Percentiles rank a stretch among this genome's conserved stretches.
Conservation (phyloP, 495 filamentous ascomycete species). For the Aspergillus heteromorphus region DNA sequence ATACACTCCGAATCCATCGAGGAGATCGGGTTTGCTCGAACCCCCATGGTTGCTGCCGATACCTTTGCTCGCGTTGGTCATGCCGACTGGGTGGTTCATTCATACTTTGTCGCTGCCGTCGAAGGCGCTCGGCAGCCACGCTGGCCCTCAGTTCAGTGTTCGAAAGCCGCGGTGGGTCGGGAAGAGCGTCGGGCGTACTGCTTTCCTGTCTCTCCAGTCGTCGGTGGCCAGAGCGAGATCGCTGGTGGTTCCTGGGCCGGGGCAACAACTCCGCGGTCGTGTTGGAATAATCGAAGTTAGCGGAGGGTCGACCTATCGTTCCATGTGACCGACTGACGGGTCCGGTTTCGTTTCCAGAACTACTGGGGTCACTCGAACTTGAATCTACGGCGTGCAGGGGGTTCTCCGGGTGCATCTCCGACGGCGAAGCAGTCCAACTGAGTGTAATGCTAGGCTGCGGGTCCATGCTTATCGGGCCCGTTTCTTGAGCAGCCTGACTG, state of each 20-base stretch:
- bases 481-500: conserved; percentile 19
- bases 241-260: conserved; percentile 25
- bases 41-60: conserved; percentile 29
- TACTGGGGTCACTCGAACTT: conserved; percentile 16
- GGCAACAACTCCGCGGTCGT: conserved; percentile 14
- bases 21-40: conserved; percentile 37
- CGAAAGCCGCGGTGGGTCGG: conserved; percentile 26
- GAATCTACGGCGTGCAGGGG: conserved; percentile 14
- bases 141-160: conserved; percentile 36
- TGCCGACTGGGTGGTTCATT: conserved; percentile 35
- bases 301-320: conserved; percentile 17
- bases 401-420: conserved; percentile 27
- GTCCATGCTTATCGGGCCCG: conserved; percentile 21
- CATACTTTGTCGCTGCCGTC: conserved; percentile 36
- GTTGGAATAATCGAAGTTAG: conserved; percentile 18
- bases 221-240: conserved; percentile 30
- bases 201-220: conserved; percentile 24
- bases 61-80: conserved; percentile 28
- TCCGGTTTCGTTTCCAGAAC: conserved; percentile 16
- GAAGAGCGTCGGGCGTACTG: conserved; percentile 20
- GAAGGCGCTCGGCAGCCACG: conserved; percentile 37
- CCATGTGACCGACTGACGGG: conserved; percentile 9
- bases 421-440: conserved; percentile 36
- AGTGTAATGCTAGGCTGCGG: conserved; percentile 32
- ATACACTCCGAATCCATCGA: conserved; percentile 37